Evolutionary conservation across 2,329 filamentous ascomycete genomes (phyloP).

Genomic region (Fusarium graminum): DNA sequence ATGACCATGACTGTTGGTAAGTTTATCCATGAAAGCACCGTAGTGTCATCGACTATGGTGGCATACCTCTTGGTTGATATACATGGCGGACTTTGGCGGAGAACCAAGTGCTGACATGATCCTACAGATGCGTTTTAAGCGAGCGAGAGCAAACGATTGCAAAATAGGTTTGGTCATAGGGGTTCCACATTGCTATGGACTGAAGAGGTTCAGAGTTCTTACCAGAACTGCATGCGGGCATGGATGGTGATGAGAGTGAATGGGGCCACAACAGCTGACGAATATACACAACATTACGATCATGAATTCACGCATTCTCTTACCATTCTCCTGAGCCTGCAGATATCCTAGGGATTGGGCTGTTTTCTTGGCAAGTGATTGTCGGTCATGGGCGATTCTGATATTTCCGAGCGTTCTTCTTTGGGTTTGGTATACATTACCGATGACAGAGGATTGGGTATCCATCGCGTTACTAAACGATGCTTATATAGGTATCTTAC

Average conservation of each 20-base stretch:
- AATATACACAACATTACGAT: constrained; percentile 46
- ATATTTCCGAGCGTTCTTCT: not conserved
- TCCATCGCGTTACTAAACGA: not conserved
- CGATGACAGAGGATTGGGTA: not conserved
- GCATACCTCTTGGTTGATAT: not conserved
- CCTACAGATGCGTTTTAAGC: constrained; percentile 44
- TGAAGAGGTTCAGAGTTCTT: constrained; percentile 6
- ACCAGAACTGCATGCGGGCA: constrained; percentile 9
- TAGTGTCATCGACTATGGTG: not conserved
- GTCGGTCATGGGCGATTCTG: no score
- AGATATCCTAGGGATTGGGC: not conserved
- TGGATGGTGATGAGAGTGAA: constrained; percentile 19
- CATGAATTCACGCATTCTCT: constrained; percentile 46
- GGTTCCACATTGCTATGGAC: constrained; percentile 11
- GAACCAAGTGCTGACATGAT: constrained; percentile 21
- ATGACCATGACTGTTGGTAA: constrained; percentile 80
- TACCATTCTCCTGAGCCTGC: constrained; percentile 14
- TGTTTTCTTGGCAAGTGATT: not conserved
- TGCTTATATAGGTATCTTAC: not conserved
- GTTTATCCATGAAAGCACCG: constrained; percentile 46
- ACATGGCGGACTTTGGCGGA: no score
- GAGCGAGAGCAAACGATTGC: constrained; percentile 8
- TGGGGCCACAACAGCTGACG: constrained; percentile 33
- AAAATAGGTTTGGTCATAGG: constrained; percentile 9
- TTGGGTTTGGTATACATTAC: not conserved